phyloP scores from a whole-genome alignment of 768 basidiomycete species.

The Leccinum broughii region DNA sequence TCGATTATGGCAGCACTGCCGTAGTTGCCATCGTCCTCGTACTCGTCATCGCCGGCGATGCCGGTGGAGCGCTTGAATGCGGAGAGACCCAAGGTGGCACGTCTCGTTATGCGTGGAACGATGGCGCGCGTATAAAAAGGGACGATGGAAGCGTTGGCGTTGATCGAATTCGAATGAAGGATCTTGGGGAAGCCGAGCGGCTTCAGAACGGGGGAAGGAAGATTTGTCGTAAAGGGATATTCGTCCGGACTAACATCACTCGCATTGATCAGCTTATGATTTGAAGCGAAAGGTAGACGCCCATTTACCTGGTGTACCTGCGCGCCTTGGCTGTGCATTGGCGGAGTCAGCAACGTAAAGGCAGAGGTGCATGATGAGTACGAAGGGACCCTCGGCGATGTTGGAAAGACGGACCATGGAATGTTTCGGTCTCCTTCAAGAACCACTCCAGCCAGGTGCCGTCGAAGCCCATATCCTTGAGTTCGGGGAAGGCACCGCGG shows the following conservation, averaged over 20 bases:
- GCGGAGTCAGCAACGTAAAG: neutral
- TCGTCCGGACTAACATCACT: slow-evolving; percentile 82
- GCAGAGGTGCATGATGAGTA: neutral
- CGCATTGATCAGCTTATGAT: neutral
- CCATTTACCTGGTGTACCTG: slow-evolving; percentile 82
- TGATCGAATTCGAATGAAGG: slow-evolving; percentile 76
- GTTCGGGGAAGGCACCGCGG: slow-evolving; percentile 74
- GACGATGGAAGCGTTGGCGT: slow-evolving; percentile 84
- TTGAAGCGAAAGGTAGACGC: neutral
- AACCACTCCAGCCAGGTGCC: slow-evolving; percentile 99
- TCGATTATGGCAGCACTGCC: slow-evolving; percentile 94
- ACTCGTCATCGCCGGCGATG: slow-evolving; percentile 65
- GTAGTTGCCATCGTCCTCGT: slow-evolving; percentile 96
- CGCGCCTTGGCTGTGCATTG: slow-evolving; percentile 80
- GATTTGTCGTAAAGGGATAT: slow-evolving; percentile 85
- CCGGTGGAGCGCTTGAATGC: slow-evolving; percentile 66
- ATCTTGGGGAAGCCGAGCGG: slow-evolving; percentile 73
- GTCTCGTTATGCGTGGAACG: slow-evolving; percentile 84
- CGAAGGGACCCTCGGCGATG: neutral
- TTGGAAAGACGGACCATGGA: slow-evolving; percentile 74
- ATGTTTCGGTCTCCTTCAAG: slow-evolving; percentile 89
- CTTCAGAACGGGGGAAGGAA: slow-evolving; percentile 81
- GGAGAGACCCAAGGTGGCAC: slow-evolving; percentile 66
- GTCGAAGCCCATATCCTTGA: slow-evolving; percentile 68
- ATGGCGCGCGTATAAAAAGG: slow-evolving; percentile 87